Evolutionary conservation across 371 early-diverging fungal genomes (phyloP).

Genomic region (Nematocida sp.): DNA sequence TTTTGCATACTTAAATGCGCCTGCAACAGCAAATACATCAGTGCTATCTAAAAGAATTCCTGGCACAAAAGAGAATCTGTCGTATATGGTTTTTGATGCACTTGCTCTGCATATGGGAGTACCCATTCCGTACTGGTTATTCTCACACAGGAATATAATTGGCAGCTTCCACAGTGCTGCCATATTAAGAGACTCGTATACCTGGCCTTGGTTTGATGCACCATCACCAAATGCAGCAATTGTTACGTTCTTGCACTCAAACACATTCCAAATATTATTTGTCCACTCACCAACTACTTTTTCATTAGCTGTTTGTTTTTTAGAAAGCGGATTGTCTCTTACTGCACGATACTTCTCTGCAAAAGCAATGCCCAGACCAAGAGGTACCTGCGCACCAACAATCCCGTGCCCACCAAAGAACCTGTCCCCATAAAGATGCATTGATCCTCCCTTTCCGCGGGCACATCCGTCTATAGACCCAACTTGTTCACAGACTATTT

Average conservation of each 20-base stretch:
- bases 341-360: conserved; percentile 79
- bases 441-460: conserved; percentile 96
- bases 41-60: conserved; percentile 82
- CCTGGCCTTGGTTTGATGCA: conserved; percentile 97
- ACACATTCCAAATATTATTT: conserved; percentile 31
- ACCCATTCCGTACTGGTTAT: conserved; percentile 98
- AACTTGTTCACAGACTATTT: conserved; percentile 79
- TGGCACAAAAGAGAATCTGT: conserved; percentile 89
- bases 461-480: conserved; percentile 83
- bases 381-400: conserved; percentile 96
- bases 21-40: conserved; percentile 68
- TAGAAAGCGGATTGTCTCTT: not conserved
- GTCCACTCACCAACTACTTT: conserved; percentile 51
- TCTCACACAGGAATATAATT: conserved; percentile 90
- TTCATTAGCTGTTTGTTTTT: not conserved
- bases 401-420: conserved; percentile 99
- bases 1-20: conserved; percentile 59
- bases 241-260: conserved; percentile 68
- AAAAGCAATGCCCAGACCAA: conserved; percentile 92
- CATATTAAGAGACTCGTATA: conserved; percentile 97
- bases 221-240: conserved; percentile 96
- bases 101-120: conserved; percentile 83
- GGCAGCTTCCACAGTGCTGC: conserved; percentile 96
- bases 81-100: conserved; percentile 86
- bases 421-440: conserved; percentile 94